Conservation (phyloP, 257 asterid species). For the Fraxinus quadrangulata region DNA sequence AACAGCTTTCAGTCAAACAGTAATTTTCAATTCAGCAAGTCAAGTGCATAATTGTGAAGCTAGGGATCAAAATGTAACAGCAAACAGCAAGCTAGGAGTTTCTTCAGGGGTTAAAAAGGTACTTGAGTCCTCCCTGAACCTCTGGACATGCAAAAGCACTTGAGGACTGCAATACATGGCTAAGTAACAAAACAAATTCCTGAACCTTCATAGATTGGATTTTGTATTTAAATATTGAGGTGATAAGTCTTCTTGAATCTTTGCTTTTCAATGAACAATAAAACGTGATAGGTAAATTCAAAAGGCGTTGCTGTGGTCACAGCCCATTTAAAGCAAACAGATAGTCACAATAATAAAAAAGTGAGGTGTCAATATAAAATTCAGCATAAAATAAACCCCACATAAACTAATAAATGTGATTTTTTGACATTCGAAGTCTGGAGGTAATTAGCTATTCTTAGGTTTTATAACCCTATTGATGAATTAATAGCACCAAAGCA, state of each 20-base stretch:
- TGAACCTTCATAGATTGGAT: slow-evolving; percentile 9
- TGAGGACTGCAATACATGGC: slow-evolving; percentile 11
- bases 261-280: not conserved
- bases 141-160: not conserved
- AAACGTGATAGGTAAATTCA: not conserved
- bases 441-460: too few relatives aligned
- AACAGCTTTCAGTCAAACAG: not conserved
- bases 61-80: not conserved
- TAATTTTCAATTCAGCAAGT: not conserved
- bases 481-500: too few relatives aligned
- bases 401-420: too few relatives aligned
- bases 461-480: too few relatives aligned
- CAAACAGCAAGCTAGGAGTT: not conserved
- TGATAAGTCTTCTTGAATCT: not conserved
- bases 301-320: not conserved
- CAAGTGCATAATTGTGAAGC: not conserved
- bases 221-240: not conserved
- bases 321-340: too few relatives aligned
- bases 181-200: slow-evolving; percentile 13
- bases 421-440: too few relatives aligned
- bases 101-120: not conserved
- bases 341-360: slow-evolving; percentile 6
- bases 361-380: not conserved
- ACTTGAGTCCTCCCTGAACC: slow-evolving; percentile 8
- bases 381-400: too few relatives aligned